Base-by-base conservation (phyloP, 1,284 basidiomycete species). In the Microbotryum scabiosae region DNA sequence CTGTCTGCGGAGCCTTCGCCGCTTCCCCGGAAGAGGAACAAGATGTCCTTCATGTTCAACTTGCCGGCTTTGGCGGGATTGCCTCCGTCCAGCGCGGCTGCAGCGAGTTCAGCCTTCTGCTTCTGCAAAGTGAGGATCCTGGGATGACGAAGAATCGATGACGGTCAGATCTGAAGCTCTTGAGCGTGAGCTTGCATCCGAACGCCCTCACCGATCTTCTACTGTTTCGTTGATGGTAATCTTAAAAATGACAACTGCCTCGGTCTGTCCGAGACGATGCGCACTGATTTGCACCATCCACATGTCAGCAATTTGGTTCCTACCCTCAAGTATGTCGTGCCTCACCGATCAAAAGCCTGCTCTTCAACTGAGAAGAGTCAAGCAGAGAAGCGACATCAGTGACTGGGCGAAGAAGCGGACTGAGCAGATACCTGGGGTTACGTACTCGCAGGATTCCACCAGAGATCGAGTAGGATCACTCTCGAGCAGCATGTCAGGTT, bases 231-330 rank as follows among this genome's bases (percentile, higher is more conserved):
- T 83, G 61, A 98, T 86, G 61, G 87, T 90, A 41, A 98, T 81
- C 77, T 98, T 98, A 80, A 85, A 92, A 68, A 97, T 93, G 73
- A 87, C 84, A 46, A 97, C 93, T 61, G 86, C 82, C 18, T 85
- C 82, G 53, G 79, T 86, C 77, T 97, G 94, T 12, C 93, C 91
- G 57, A 88, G 83, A 47, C 78, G 76, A 59, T 70, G 69, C 1
- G 66, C 63, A 6, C 61, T 59, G 8, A 30, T 30, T 36, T 20
- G 20, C 28, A n/a, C 23, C 23, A 14, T 21, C 10, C 45, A 4
- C 25, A 14, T 6, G 21, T 55, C 5, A 62, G 58, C 5, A 28
- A 20, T 18, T 16, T 18, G 16, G 14, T 41, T 18, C 36, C 36
- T 41, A 18, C 36, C 16, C 36, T 41, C 12, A 41, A 41, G 14